A percentile compares a stretch with the other conserved stretches of the same genome.
Conservation (phyloP, 176 grass and related monocot species). For the Musa schizocarpa region DNA sequence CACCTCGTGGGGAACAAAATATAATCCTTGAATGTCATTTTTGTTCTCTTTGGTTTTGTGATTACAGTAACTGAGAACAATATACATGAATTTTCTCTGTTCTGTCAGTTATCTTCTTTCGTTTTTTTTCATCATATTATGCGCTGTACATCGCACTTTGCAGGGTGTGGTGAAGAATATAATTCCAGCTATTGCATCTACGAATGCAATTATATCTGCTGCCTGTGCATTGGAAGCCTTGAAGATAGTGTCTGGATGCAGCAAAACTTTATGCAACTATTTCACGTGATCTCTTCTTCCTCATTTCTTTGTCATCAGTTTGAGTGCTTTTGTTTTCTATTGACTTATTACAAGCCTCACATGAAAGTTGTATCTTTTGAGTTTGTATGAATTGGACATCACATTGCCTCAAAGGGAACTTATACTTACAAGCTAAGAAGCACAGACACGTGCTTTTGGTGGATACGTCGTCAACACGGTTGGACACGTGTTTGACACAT, state of each 20-base stretch:
- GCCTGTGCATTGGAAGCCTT: slow-evolving; percentile 90
- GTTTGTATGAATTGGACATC: no score
- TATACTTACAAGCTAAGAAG: no score
- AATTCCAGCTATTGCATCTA: slow-evolving; percentile 97
- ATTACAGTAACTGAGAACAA: background rate
- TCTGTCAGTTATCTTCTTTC: background rate
- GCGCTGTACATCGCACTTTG: slow-evolving; percentile 1
- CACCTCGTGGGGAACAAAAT: background rate
- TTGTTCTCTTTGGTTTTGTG: background rate
- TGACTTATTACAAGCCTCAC: background rate
- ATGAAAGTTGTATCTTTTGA: background rate
- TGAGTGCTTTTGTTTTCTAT: background rate
- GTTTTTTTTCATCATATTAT: background rate
- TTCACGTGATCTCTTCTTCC: slow-evolving; percentile 55
- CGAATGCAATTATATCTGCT: slow-evolving; percentile 95
- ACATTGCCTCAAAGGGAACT: no score
- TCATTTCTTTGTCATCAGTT: background rate
- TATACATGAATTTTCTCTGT: background rate
- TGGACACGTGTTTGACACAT: no score
- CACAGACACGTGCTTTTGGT: no score
- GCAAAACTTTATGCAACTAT: slow-evolving; percentile 96
- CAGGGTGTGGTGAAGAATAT: slow-evolving; percentile 99
- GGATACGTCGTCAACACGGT: no score
- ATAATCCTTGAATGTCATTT: background rate
- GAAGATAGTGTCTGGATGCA: slow-evolving; percentile 94